These are phyloP conservation scores for Calocybe gambosa DNA, from an alignment of 1,284 basidiomycete genomes.

Conservation along the genomic window DNA sequence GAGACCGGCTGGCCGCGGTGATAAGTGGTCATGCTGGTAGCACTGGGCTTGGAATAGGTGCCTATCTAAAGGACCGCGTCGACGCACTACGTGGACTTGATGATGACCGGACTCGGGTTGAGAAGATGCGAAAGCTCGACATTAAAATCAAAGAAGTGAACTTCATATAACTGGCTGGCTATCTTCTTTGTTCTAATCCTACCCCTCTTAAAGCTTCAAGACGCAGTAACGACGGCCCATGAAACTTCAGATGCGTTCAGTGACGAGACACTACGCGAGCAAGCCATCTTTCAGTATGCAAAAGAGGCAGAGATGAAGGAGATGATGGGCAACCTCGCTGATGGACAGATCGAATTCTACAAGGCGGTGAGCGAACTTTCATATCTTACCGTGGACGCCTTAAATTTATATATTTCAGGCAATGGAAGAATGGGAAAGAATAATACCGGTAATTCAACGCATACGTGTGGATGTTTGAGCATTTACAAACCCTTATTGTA, in stretches of 20 bases:
- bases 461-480: slow-evolving; percentile 54
- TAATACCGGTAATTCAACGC: slow-evolving; percentile 81
- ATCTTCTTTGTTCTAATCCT: slow-evolving; percentile 7
- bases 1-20: slow-evolving; percentile 85
- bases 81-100: slow-evolving; percentile 90
- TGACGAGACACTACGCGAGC: slow-evolving; percentile 88
- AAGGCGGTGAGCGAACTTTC: slow-evolving; percentile 53
- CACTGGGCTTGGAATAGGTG: slow-evolving; percentile 76
- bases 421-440: slow-evolving; percentile 91
- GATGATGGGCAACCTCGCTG: slow-evolving; percentile 81
- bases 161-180: background rate
- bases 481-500: slow-evolving; percentile 5
- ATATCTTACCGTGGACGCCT: slow-evolving; percentile 3
- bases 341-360: slow-evolving; percentile 94
- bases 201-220: slow-evolving; percentile 66
- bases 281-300: slow-evolving; percentile 81
- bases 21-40: slow-evolving; percentile 78
- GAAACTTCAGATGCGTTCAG: slow-evolving; percentile 96
- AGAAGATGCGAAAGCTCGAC: slow-evolving; percentile 90
- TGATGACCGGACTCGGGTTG: slow-evolving; percentile 88
- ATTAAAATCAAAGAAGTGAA: slow-evolving; percentile 89
- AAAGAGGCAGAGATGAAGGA: slow-evolving; percentile 97
- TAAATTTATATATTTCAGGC: slow-evolving; percentile 36
- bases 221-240: slow-evolving; percentile 91
- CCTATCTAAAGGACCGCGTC: slow-evolving; percentile 92